Base-by-base conservation (phyloP, 768 basidiomycete genomes). In the Trametes maxima region DNA sequence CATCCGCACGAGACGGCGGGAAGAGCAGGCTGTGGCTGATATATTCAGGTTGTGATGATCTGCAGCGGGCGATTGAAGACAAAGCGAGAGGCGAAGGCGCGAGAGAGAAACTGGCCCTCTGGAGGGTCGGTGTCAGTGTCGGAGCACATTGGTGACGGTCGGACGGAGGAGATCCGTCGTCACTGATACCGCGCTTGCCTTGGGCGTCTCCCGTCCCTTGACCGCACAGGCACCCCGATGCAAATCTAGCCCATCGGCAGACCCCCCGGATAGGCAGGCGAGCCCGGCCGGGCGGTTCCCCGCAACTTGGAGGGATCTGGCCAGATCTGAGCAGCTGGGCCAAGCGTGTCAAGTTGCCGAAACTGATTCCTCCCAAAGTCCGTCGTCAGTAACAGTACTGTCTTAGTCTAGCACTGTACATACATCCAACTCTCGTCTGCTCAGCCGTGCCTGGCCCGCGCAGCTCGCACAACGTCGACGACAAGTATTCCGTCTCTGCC, bases 151-250 rank as follows among this genome's bases (percentile, higher is more conserved):
- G n/a, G n/a, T n/a, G n/a, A n/a, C n/a, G n/a, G n/a, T n/a, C n/a
- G n/a, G n/a, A n/a, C 21, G 16, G 16, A 22, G 21, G 13, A 47
- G 46, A 47, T 22, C 46, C 49, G 53, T 21, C 25, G 53, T 17
- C 24, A 43, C 40, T 40, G 28, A 28, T 13, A 33, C 39, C n/a
- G 39, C 22, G 13, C 24, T 8, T n/a, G n/a, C n/a, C n/a, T n/a
- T 37, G 39, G 22, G 5, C 47, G 11, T 10, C 47, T 22, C 21
- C 19, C 22, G 11, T 5, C 10, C 56, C 28, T 14, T 49, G 22
- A 43, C 22, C 57, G 48, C 48, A 58, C 57, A 58, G 57, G 57
- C 48, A 58, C 57, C 55, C 35, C 22, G 28, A 21, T 35, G 24
- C 37, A 25, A n/a, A 35, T 57, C 46, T 56, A 17, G n/a, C 21